Evolutionary conservation across 768 basidiomycete genomes (phyloP).

Genomic region (Podaxis carcinomalis): DNA sequence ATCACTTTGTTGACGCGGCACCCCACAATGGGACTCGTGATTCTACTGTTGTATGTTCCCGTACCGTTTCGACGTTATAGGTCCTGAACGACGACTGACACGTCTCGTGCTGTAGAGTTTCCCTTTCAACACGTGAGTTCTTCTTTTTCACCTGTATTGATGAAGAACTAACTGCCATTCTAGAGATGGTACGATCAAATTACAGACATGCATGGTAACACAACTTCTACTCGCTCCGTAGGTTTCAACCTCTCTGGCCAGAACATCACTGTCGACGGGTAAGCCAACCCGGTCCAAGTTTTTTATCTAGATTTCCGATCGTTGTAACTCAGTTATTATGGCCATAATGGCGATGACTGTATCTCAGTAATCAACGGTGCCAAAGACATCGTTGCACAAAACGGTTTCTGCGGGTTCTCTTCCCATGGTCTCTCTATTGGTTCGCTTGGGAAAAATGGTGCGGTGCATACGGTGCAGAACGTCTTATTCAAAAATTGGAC

Average conservation of each 20-base stretch:
- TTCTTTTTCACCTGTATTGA: background rate
- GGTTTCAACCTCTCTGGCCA: conserved; percentile 35
- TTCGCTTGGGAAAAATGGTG: conserved; percentile 37
- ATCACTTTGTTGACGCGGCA: conserved; percentile 36
- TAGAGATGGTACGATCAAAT: conserved; percentile 10
- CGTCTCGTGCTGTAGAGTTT: conserved; percentile 24
- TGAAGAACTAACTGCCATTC: background rate
- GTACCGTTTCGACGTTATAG: background rate
- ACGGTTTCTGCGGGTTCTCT: conserved; percentile 42
- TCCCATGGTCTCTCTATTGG: conserved; percentile 47
- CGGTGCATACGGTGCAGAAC: conserved; percentile 36
- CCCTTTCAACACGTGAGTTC: conserved; percentile 40
- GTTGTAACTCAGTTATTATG: conserved; percentile 26
- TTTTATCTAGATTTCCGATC: background rate
- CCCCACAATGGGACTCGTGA: conserved; percentile 35
- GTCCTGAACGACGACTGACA: background rate
- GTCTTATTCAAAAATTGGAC: conserved; percentile 45
- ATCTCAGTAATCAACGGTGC: conserved; percentile 44
- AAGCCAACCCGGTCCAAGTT: background rate
- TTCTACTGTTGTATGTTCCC: conserved; percentile 25
- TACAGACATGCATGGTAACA: background rate
- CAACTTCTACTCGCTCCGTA: background rate
- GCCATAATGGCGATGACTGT: conserved; percentile 46
- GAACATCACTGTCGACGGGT: conserved; percentile 37
- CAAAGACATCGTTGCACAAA: conserved; percentile 38